phyloP scores from a whole-genome alignment of 2,329 filamentous ascomycete species.

The Colletotrichum sp. region DNA sequence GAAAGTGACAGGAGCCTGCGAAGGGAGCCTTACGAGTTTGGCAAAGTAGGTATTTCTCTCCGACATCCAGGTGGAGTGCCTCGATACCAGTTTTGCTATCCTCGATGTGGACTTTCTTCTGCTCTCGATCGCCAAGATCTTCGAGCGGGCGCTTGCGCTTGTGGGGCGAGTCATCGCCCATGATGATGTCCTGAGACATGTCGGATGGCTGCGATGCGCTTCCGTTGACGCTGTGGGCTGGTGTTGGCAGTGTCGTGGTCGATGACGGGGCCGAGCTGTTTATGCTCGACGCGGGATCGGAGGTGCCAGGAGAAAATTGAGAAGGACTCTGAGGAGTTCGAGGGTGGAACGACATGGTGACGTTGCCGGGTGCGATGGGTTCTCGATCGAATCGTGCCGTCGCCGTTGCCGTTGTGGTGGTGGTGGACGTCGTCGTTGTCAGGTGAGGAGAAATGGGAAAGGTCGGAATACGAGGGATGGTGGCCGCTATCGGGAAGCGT shows the following conservation, averaged over 20 bases:
- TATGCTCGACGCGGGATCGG: constrained; percentile 56
- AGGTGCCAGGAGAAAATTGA: constrained; percentile 62
- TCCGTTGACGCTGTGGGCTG: constrained; percentile 67
- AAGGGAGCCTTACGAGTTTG: constrained; percentile 70
- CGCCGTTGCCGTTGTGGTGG: constrained; percentile 35
- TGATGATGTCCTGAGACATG: constrained; percentile 44
- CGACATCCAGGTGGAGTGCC: constrained; percentile 70
- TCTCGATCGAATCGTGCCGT: constrained; percentile 3
- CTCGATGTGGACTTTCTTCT: constrained; percentile 69
- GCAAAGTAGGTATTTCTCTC: constrained; percentile 71
- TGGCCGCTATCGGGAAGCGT: neutral
- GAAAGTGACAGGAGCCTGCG: constrained; percentile 24
- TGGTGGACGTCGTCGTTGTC: constrained; percentile 35
- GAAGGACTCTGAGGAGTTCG: constrained; percentile 72
- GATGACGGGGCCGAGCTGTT: constrained; percentile 57
- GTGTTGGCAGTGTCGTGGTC: constrained; percentile 63
- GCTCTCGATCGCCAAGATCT: constrained; percentile 59
- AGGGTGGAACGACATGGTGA: constrained; percentile 70
- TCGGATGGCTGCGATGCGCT: constrained; percentile 50
- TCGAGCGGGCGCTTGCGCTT: constrained; percentile 68
- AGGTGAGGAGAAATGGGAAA: constrained; percentile 20
- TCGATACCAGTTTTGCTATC: constrained; percentile 66
- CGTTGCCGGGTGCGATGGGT: constrained; percentile 32
- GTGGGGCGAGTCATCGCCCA: constrained; percentile 58
- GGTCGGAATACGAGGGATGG: constrained; percentile 13